Percentiles rank a stretch among this genome's conserved stretches.
Conservation (phyloP, 768 basidiomycete genomes). For the Mycena latifolia region DNA sequence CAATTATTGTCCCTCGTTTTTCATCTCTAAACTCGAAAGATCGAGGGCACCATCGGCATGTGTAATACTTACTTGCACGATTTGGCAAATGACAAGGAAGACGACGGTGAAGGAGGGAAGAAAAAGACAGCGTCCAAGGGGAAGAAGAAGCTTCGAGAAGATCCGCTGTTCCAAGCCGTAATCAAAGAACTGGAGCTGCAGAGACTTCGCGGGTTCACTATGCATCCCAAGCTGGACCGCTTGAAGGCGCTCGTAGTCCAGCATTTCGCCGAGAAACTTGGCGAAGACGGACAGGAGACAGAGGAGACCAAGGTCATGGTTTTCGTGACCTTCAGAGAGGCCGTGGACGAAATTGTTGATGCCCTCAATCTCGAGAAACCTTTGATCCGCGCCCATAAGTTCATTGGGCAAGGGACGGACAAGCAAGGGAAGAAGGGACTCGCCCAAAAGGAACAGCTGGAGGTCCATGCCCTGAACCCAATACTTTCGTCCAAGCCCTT, state of each 20-base stretch:
- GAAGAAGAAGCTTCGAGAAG: constrained; percentile 59
- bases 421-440: constrained; percentile 90
- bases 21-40: constrained; percentile 54
- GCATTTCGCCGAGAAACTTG: constrained; percentile 75
- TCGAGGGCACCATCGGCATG: constrained; percentile 86
- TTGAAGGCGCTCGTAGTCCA: constrained; percentile 80
- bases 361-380: constrained; percentile 82
- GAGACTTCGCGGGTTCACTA: constrained; percentile 63
- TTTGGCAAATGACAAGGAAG: constrained; percentile 54
- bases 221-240: constrained; percentile 95
- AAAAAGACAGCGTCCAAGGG: constrained; percentile 57
- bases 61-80: constrained; percentile 76
- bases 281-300: constrained; percentile 53
- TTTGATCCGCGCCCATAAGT: constrained; percentile 83
- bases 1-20: constrained; percentile 1
- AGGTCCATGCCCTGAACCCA: constrained; percentile 60
- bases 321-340: constrained; percentile 91
- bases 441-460: constrained; percentile 91
- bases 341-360: constrained; percentile 92
- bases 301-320: constrained; percentile 90
- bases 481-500: constrained; percentile 15
- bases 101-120: constrained; percentile 43
- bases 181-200: constrained; percentile 77
- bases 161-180: constrained; percentile 73
- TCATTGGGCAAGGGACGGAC: constrained; percentile 92